These are phyloP conservation scores for Hypoxylon rubiginosum DNA, from an alignment of 2,329 filamentous ascomycete genomes.

Conservation along the genomic window DNA sequence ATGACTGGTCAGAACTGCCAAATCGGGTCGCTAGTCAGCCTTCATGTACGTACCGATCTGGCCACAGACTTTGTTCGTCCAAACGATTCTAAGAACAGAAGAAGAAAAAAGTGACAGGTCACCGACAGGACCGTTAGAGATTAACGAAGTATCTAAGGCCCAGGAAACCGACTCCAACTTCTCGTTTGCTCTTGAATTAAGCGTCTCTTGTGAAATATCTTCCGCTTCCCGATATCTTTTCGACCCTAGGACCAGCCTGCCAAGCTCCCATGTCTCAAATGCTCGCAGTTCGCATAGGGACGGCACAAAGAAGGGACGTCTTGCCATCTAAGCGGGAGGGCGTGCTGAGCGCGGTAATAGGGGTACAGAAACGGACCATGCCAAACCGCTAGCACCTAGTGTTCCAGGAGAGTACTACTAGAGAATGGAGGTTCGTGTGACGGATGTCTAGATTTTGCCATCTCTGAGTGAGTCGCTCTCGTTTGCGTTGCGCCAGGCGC, in stretches of 20 bases:
- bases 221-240: constrained; percentile 27
- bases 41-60: constrained; percentile 30
- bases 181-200: not conserved
- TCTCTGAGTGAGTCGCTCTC: constrained; percentile 10
- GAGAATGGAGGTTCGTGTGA: constrained; percentile 31
- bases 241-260: constrained; percentile 13
- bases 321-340: constrained; percentile 11
- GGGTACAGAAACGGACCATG: constrained; percentile 14
- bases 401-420: constrained; percentile 22
- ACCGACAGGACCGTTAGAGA: constrained; percentile 35
- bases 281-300: constrained; percentile 18
- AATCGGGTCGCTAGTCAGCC: constrained; percentile 40
- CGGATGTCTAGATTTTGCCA: constrained; percentile 13
- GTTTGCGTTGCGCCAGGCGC: constrained; percentile 35
- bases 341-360: constrained; percentile 6
- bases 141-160: constrained; percentile 30
- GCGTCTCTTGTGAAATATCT: not conserved
- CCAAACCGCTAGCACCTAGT: constrained; percentile 20
- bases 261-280: constrained; percentile 26
- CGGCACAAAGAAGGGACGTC: constrained; percentile 18
- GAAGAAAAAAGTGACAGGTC: constrained; percentile 41
- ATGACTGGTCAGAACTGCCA: constrained; percentile 27
- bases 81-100: constrained; percentile 22
- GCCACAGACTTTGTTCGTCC: constrained; percentile 22
- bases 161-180: constrained; percentile 9